Percentiles rank a stretch among this genome's conserved stretches.
Conservation (phyloP, 2,329 filamentous ascomycete species). For the Fusarium torreyae region DNA sequence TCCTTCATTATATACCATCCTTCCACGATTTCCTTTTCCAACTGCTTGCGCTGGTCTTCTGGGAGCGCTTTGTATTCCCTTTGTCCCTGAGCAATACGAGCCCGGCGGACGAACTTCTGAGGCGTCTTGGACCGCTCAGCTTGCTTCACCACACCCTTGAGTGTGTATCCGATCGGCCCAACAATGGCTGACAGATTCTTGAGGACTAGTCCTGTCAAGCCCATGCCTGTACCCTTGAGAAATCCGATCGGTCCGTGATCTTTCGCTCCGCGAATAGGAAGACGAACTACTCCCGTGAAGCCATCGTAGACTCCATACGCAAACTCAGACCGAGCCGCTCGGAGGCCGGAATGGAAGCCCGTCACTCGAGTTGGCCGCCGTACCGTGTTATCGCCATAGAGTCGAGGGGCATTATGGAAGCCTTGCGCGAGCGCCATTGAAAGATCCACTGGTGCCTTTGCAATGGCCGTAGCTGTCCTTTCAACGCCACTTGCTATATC, state of each 20-base stretch:
- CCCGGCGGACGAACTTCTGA: constrained; percentile 67
- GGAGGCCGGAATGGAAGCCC: constrained; percentile 74
- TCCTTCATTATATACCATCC: constrained; percentile 55
- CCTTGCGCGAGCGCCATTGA: constrained; percentile 75
- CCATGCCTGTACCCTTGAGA: constrained; percentile 72
- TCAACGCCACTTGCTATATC: constrained; percentile 68
- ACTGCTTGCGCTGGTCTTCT: constrained; percentile 51
- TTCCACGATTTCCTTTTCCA: constrained; percentile 49
- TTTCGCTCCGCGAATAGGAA: constrained; percentile 71
- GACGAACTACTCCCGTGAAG: constrained; percentile 72
- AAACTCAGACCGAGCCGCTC: constrained; percentile 73
- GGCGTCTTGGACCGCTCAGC: constrained; percentile 68
- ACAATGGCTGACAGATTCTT: constrained; percentile 75
- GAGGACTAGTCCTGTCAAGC: constrained; percentile 73
- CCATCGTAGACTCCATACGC: constrained; percentile 76
- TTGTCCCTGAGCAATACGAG: constrained; percentile 72
- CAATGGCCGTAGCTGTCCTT: constrained; percentile 66
- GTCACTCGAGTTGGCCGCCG: constrained; percentile 74
- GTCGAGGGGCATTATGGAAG: constrained; percentile 78
- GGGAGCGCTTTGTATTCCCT: constrained; percentile 59
- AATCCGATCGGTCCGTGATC: constrained; percentile 65
- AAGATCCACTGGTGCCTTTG: constrained; percentile 72
- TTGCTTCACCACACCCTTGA: constrained; percentile 76
- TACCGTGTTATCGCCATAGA: constrained; percentile 80
- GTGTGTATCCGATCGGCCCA: constrained; percentile 72